Conservation (phyloP, 805 yeast species). For the Grigorovia transvaalensis region DNA sequence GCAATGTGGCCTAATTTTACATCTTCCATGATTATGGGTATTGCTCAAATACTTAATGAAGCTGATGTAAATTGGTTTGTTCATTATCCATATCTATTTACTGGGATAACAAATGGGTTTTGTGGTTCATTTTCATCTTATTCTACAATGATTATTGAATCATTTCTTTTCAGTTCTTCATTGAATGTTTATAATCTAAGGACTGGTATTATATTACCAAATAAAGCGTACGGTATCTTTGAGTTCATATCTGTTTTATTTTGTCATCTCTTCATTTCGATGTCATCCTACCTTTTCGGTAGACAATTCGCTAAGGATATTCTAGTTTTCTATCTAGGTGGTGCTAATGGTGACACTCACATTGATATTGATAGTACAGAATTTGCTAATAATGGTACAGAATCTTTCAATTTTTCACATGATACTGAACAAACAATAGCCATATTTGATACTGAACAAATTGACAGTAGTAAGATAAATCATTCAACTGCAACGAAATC, state of each 20-base stretch:
- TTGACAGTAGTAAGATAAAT: neutral
- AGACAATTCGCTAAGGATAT: slow-evolving; percentile 31
- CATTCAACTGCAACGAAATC: no score
- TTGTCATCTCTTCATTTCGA: slow-evolving; percentile 50
- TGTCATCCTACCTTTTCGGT: slow-evolving; percentile 52
- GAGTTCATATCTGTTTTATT: slow-evolving; percentile 56
- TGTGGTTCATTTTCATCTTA: slow-evolving; percentile 81
- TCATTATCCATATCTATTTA: slow-evolving; percentile 33
- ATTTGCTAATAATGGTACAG: neutral
- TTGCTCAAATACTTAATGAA: slow-evolving; percentile 19
- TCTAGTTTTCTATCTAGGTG: slow-evolving; percentile 2
- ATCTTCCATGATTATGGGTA: slow-evolving; percentile 64
- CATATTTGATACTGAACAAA: neutral
- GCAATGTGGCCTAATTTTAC: slow-evolving; percentile 71
- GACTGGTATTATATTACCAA: slow-evolving; percentile 35
- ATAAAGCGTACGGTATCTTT: slow-evolving; percentile 70
- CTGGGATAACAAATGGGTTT: slow-evolving; percentile 64
- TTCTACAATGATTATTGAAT: slow-evolving; percentile 39
- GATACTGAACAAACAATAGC: neutral
- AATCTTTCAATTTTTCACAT: neutral
- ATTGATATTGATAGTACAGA: neutral
- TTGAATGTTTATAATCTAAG: slow-evolving; percentile 8
- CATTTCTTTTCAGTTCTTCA: slow-evolving; percentile 24
- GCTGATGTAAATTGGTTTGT: slow-evolving; percentile 17
- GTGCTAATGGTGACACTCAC: neutral